These are phyloP conservation scores for Coix lacrymajobi DNA, from an alignment of 176 grass and related monocot species.

Conservation along the genomic window DNA sequence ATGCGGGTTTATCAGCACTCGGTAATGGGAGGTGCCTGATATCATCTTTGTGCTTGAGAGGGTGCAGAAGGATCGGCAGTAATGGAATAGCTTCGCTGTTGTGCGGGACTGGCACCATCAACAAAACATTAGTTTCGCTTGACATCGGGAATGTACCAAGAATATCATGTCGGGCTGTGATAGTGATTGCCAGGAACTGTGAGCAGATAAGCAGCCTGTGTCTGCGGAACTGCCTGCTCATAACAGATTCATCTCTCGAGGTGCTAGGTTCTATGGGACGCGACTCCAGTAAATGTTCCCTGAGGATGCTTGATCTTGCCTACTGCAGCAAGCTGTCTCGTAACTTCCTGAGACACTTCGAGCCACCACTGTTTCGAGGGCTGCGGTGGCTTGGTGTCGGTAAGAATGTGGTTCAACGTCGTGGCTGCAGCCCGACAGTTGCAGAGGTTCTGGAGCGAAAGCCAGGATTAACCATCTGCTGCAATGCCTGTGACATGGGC, in stretches of 20 bases:
- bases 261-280: conserved; percentile 47
- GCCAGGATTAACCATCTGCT: conserved; percentile 69
- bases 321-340: conserved; percentile 62
- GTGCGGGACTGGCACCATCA: conserved; percentile 47
- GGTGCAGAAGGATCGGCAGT: conserved; percentile 79
- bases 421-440: conserved; percentile 40
- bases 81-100: conserved; percentile 67
- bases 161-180: conserved; percentile 64
- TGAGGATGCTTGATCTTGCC: conserved; percentile 84
- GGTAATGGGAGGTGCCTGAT: conserved; percentile 57
- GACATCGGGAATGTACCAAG: conserved; percentile 69
- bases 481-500: conserved; percentile 71
- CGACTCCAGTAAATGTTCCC: conserved; percentile 36
- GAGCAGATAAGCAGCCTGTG: conserved; percentile 53
- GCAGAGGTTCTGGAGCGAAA: conserved; percentile 40
- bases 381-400: conserved; percentile 90
- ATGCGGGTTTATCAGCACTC: conserved; percentile 66
- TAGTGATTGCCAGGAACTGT: conserved; percentile 53
- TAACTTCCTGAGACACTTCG: conserved; percentile 48
- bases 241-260: conserved; percentile 55
- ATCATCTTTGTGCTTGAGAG: conserved; percentile 68
- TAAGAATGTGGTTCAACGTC: conserved; percentile 46
- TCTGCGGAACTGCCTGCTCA: conserved; percentile 62
- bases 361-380: conserved; percentile 61
- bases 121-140: conserved; percentile 52